A percentile compares a stretch with the other conserved stretches of the same genome.
phyloP scores from a whole-genome alignment of 805 yeast genomes.

The Myxozyma sirexii region DNA sequence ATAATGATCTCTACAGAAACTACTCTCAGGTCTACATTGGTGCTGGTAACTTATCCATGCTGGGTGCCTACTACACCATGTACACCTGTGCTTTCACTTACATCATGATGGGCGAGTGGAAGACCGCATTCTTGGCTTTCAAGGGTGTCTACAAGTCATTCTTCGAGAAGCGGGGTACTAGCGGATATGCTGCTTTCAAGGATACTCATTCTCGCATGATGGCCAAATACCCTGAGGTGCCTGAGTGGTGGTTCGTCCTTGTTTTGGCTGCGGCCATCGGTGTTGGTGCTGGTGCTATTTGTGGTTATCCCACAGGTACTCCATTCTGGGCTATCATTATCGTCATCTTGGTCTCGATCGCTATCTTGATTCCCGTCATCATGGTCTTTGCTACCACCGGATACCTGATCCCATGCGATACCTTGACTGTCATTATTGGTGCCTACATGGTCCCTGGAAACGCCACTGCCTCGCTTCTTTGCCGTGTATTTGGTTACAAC shows the following conservation, averaged over 20 bases:
- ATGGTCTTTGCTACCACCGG: slow-evolving; percentile 66
- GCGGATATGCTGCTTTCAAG: slow-evolving; percentile 55
- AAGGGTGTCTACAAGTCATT: slow-evolving; percentile 48
- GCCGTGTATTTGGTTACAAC: slow-evolving; percentile 53
- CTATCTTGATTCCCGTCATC: slow-evolving; percentile 64
- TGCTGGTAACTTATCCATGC: slow-evolving; percentile 57
- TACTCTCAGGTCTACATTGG: slow-evolving; percentile 62
- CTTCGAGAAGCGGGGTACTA: slow-evolving; percentile 2
- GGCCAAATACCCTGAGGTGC: slow-evolving; percentile 64
- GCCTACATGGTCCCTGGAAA: slow-evolving; percentile 55
- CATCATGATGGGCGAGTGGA: slow-evolving; percentile 52
- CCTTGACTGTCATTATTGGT: slow-evolving; percentile 50
- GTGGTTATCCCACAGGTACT: slow-evolving; percentile 51
- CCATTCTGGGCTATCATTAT: slow-evolving; percentile 68
- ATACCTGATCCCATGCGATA: slow-evolving; percentile 48
- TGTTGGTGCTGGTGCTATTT: slow-evolving; percentile 41
- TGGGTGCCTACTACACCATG: slow-evolving; percentile 55
- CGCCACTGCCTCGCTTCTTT: slow-evolving; percentile 53
- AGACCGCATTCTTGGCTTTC: slow-evolving; percentile 7
- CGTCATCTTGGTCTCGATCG: slow-evolving; percentile 55
- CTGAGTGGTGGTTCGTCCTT: slow-evolving; percentile 71
- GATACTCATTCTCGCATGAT: slow-evolving; percentile 53
- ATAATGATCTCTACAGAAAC: slow-evolving; percentile 50
- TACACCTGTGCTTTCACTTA: slow-evolving; percentile 58
- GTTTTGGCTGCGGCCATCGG: slow-evolving; percentile 50